Base-by-base conservation (phyloP, 768 basidiomycete genomes). In the Pleurotus tuber-regium region DNA sequence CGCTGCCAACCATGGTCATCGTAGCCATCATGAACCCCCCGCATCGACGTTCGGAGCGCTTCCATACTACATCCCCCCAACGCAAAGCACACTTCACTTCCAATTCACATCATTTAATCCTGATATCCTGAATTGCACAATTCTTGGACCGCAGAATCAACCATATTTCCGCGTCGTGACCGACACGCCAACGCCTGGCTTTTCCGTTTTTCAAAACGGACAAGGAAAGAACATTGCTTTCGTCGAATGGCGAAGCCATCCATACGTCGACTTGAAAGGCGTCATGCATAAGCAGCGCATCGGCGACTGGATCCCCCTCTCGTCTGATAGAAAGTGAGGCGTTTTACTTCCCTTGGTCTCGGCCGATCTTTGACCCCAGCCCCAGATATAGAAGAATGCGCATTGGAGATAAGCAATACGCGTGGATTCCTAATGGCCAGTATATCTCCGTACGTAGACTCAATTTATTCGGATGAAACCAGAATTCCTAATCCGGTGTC, bases 21-120 rank as follows among this genome's bases (percentile, higher is more conserved):
- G 60, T 61, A 35, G 21, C 14, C n/a, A 24, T 21, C 47, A 54
- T 29, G 52, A 52, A 18, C 60, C 68, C 4, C 60, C 72, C 2
- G 78, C 83, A 43, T 85, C 84, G 39, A 66, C 84, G 53, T 82
- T 79, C 59, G 84, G 84, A 5, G 83, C 83, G 0, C 77, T 86
- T 18, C 84, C 84, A 24, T 83, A 80, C 57, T 75, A 79, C 0
- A 47, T 66, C 26, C 51, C 69, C 30, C 42, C 70, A 12, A 30
- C 67, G n/a, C 58, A 71, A 8, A 65, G 68, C 28, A 29, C 56
- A 68, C 25, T 66, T 61, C 61, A 67, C 8, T 78, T 79, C 63
- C 70, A 72, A 42, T 79, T 86, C 70, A 75, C 76, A 6, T 66
- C 68, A 25, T 61, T 48, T 31, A 48, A 31, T n/a, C 46, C 63